phyloP scores from a whole-genome alignment of 805 yeast genomes.

The Zygosaccharomyces bailii region DNA sequence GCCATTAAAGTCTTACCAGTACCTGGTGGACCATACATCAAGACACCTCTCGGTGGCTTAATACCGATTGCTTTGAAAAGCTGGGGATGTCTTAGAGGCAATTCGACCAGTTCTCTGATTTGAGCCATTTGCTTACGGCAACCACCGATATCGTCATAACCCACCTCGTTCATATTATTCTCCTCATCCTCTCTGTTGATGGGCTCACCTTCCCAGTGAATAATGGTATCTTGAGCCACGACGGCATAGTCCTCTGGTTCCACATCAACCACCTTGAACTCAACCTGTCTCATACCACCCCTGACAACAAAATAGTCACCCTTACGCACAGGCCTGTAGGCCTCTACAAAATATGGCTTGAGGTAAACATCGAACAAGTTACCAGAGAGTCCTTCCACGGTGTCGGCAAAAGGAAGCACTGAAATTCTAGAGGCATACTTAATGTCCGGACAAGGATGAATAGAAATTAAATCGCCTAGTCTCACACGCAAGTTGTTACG shows the following conservation, averaged over 20 bases:
- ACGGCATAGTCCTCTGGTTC: conserved; percentile 97
- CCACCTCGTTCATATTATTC: conserved; percentile 92
- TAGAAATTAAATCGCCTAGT: conserved; percentile 85
- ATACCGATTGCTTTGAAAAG: conserved; percentile 97
- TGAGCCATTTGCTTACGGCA: conserved; percentile 99
- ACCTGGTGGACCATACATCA: conserved; percentile 99
- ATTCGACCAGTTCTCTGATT: conserved; percentile 95
- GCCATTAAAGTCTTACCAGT: conserved; percentile 99
- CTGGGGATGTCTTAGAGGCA: conserved; percentile 98
- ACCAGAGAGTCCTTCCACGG: conserved; percentile 97
- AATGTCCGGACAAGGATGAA: conserved; percentile 97
- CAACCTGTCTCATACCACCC: conserved; percentile 99
- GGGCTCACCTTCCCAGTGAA: conserved; percentile 99
- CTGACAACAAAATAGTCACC: conserved; percentile 95
- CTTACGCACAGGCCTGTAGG: conserved; percentile 96
- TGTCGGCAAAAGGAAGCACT: conserved; percentile 94
- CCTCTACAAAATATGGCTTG: conserved; percentile 98
- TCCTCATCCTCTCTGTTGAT: conserved; percentile 93
- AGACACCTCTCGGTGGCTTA: conserved; percentile 97
- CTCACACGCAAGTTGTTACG: conserved; percentile 93
- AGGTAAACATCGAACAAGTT: conserved; percentile 92
- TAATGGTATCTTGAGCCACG: conserved; percentile 96
- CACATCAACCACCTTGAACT: conserved; percentile 96
- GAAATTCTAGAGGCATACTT: conserved; percentile 94
- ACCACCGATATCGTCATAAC: conserved; percentile 98